These are phyloP conservation scores for Didymella glomerata DNA, from an alignment of 2,329 filamentous ascomycete species.

Conservation along the genomic window DNA sequence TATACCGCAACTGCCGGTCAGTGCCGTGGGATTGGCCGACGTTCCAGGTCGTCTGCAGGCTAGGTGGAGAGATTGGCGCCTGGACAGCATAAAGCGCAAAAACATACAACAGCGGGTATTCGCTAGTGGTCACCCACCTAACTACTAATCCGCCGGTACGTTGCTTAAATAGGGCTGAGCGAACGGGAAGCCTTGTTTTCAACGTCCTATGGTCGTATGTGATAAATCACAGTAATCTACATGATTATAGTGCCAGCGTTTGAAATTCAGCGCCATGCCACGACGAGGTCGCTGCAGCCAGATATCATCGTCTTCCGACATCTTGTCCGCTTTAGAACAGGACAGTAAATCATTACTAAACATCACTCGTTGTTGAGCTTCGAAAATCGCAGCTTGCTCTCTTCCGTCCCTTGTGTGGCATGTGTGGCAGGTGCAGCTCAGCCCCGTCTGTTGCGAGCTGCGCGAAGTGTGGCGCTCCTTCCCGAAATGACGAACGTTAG, in stretches of 20 bases:
- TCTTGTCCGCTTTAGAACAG: no score
- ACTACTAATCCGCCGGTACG: neutral
- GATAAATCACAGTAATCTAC: neutral
- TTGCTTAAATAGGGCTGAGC: neutral
- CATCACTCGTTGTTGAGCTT: no score
- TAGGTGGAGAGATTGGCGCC: neutral
- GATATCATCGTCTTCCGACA: no score
- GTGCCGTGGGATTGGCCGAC: neutral
- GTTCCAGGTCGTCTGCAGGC: no score
- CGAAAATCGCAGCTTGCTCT: neutral
- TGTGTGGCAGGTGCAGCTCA: neutral
- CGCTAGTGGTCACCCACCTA: neutral
- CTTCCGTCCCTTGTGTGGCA: neutral
- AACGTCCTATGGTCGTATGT: neutral
- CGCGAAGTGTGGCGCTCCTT: neutral
- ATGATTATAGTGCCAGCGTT: neutral
- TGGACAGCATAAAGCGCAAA: neutral
- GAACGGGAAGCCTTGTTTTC: conserved; percentile 1
- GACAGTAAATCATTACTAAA: no score
- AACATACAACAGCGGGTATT: neutral
- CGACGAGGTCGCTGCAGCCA: no score
- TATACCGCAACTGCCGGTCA: neutral
- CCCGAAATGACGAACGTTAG: neutral
- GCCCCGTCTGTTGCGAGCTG: neutral
- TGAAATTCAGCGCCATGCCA: no score